A percentile compares a stretch with the other conserved stretches of the same genome.
Evolutionary conservation across 2,329 filamentous ascomycete species (phyloP).

Genomic region (Aspergillus pseudoglaucus): DNA sequence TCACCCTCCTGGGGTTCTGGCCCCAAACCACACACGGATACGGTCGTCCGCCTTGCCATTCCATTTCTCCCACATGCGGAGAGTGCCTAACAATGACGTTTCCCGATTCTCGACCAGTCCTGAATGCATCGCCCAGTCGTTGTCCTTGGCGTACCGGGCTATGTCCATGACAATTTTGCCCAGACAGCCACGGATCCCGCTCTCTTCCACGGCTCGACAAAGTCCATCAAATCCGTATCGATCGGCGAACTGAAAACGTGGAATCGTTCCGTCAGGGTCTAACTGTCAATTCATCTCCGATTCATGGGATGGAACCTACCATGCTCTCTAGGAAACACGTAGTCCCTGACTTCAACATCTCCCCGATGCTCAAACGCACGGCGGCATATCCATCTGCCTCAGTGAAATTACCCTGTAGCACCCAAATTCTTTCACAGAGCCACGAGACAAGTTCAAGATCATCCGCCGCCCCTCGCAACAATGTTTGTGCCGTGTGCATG

Average conservation of each 20-base stretch:
- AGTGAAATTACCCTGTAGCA: conserved; percentile 41
- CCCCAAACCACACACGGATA: too few relatives aligned
- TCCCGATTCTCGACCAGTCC: too few relatives aligned
- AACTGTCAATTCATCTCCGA: neutral
- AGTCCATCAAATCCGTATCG: conserved; percentile 44
- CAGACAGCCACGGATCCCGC: conserved; percentile 40
- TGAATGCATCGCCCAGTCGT: too few relatives aligned
- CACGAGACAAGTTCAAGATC: conserved; percentile 46
- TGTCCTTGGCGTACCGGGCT: too few relatives aligned
- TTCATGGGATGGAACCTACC: conserved; percentile 21
- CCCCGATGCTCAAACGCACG: conserved; percentile 43
- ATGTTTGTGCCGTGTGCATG: conserved; percentile 43
- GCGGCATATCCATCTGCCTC: conserved; percentile 45
- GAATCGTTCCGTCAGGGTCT: conserved; percentile 3
- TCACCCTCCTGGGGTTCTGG: too few relatives aligned
- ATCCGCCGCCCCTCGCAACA: conserved; percentile 45
- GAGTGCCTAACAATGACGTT: too few relatives aligned
- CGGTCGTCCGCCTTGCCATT: too few relatives aligned
- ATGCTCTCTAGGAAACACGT: conserved; percentile 50
- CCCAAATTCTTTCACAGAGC: conserved; percentile 49
- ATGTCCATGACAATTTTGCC: conserved; percentile 42
- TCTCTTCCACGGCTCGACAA: conserved; percentile 38
- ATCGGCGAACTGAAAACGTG: conserved; percentile 35
- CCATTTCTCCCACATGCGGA: too few relatives aligned
- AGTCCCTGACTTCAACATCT: conserved; percentile 47